phyloP scores from a whole-genome alignment of 169 alveolate genomes.

The Plasmodium adleri region DNA sequence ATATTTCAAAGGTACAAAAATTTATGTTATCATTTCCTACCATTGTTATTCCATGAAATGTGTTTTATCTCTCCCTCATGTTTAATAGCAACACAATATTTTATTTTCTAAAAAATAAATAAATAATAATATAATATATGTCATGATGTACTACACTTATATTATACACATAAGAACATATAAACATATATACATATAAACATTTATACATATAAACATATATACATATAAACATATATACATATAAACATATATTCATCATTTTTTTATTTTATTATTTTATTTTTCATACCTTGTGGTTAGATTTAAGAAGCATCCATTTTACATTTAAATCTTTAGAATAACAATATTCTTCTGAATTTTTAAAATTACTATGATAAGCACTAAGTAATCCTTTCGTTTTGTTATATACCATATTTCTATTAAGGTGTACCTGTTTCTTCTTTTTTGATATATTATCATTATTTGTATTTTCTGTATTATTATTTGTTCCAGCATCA shows the following conservation, averaged over 20 bases:
- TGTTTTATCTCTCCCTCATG: slow-evolving; percentile 55
- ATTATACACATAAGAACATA: no score
- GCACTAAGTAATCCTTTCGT: slow-evolving; percentile 54
- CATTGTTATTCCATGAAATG: slow-evolving; percentile 69
- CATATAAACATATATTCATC: no score
- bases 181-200: no score
- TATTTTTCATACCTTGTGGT: slow-evolving; percentile 22
- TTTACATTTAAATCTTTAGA: slow-evolving; percentile 48
- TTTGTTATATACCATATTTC: slow-evolving; percentile 25
- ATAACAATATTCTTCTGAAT: slow-evolving; percentile 32
- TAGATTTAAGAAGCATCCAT: slow-evolving; percentile 42
- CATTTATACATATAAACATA: no score
- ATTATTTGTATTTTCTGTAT: slow-evolving; percentile 1
- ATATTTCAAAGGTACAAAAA: no score
- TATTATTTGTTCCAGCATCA: slow-evolving; percentile 12
- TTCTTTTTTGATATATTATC: not conserved
- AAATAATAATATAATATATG: not conserved
- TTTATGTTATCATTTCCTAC: not conserved
- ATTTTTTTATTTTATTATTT: not conserved
- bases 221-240: no score
- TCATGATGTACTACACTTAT: no score
- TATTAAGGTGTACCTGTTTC: slow-evolving; percentile 1
- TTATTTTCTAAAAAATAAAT: slow-evolving; percentile 40
- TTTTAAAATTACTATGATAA: slow-evolving; percentile 57
- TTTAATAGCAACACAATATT: slow-evolving; percentile 65